Base-by-base conservation (phyloP, 2,329 filamentous ascomycete species). In the Arthrinium puccinioides region DNA sequence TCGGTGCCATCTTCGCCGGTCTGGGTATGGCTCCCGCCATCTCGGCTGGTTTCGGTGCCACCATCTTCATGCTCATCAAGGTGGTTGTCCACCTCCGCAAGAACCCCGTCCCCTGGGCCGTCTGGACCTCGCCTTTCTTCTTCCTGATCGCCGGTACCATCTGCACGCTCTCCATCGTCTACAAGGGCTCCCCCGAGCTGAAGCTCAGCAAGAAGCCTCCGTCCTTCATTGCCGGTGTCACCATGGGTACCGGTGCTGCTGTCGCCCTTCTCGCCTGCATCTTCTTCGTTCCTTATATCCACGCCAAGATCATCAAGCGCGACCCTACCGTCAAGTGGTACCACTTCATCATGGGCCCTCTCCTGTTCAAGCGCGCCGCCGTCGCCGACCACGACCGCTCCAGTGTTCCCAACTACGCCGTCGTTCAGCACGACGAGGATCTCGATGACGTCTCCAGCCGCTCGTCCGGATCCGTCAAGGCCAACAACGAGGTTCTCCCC, bases 81-180 rank as follows among this genome's bases (percentile, higher is more conserved):
- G 32, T 75, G 21, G 61, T 72, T n/a, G 82, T 89, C 4, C 82
- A 84, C 55, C 58, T 82, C 44, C 82, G 84, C 57, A 79, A 72
- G 60, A 79, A 85, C 59, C 82, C 84, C 6, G 69, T 85, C 3
- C 72, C 69, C 6, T 86, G 81, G 82, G 82, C 83, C 19, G 74
- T 88, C 38, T 87, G 70, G 63, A 81, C 74, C 36, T 79, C 82
- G 2, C 84, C 84, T 9, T 76, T 84, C 63, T 88, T 81, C 66
- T 88, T 88, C 71, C 75, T 87, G 39, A 74, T 88, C 41, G 82
- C 84, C 39, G 81, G 71, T 38, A 85, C 81, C 41, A 63, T 88
- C 51, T 86, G 82, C 63, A 84, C 83, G 0, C 69, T 89, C 5
- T 86, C 81, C 29, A 79, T 89, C 50, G 83, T 88, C 48, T 87